Conservation (phyloP, 345 rosid species). For the Hypericum androsaemum region DNA sequence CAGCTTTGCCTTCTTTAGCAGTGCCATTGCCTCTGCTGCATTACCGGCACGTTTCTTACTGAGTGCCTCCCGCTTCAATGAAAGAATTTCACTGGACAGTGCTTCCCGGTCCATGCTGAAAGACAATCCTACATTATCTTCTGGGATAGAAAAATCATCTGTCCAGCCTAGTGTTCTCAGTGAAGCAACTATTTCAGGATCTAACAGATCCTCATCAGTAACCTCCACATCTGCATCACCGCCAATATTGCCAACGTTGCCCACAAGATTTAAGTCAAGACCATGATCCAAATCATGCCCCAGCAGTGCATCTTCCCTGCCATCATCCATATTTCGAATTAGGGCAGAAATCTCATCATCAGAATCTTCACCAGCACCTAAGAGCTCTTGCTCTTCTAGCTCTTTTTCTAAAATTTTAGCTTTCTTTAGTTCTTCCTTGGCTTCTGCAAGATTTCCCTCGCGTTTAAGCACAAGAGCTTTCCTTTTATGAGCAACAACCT, state of each 20-base stretch:
- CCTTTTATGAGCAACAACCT: conserved; percentile 59
- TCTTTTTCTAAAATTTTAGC: conserved; percentile 84
- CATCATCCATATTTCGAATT: conserved; percentile 45
- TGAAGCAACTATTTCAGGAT: conserved; percentile 68
- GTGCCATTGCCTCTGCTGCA: conserved; percentile 52
- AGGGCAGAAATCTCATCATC: conserved; percentile 85
- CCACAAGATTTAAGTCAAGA: conserved; percentile 37
- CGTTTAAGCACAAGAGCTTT: conserved; percentile 78
- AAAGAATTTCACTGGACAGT: conserved; percentile 35
- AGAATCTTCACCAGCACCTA: conserved; percentile 67
- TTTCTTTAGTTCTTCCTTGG: conserved; percentile 85
- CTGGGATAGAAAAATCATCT: conserved; percentile 40
- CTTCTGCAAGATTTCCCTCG: conserved; percentile 89
- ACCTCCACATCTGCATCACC: conserved; percentile 53
- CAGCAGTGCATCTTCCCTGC: conserved; percentile 41
- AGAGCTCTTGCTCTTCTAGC: conserved; percentile 74
- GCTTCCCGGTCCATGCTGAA: conserved; percentile 32
- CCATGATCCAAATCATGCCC: conserved; percentile 27
- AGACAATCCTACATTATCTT: conserved; percentile 15
- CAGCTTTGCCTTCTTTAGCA: conserved; percentile 62
- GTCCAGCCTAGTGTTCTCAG: conserved; percentile 69
- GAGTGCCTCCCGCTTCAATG: conserved; percentile 59
- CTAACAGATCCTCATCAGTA: conserved; percentile 77
- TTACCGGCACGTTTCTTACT: conserved; percentile 51
- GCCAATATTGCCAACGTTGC: conserved; percentile 40